Conservation (phyloP, 23 red algal genomes). For the Gracilariopsis chorda region DNA sequence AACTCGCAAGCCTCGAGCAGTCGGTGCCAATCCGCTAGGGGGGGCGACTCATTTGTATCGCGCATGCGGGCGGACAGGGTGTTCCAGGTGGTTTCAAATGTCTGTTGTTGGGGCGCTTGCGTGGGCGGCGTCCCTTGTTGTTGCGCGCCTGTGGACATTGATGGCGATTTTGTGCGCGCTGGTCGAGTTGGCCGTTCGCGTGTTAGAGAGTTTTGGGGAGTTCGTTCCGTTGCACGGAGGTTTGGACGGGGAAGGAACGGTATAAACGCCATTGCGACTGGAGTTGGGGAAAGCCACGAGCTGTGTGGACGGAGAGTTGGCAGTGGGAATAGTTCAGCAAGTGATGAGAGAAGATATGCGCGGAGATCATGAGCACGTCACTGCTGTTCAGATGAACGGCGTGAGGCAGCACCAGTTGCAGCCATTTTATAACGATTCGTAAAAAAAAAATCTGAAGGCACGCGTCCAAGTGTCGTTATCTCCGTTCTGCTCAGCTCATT, state of each 20-base stretch:
- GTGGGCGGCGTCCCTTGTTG: not conserved
- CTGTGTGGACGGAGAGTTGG: too few relatives aligned
- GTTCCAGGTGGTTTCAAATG: constrained; percentile 35
- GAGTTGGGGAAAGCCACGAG: too few relatives aligned
- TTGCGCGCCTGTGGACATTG: too few relatives aligned
- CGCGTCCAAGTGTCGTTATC: too few relatives aligned
- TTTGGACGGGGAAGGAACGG: not conserved
- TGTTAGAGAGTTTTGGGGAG: not conserved
- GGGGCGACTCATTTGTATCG: not conserved
- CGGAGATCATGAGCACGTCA: too few relatives aligned
- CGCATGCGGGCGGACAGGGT: constrained; percentile 25
- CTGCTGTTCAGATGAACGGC: too few relatives aligned
- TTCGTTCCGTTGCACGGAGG: not conserved
- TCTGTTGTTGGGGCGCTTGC: not conserved
- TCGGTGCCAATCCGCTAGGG: constrained; percentile 36
- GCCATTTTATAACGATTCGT: too few relatives aligned
- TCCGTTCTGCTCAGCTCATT: too few relatives aligned
- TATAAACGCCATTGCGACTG: not conserved
- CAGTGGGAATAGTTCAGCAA: too few relatives aligned
- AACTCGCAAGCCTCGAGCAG: constrained; percentile 16
- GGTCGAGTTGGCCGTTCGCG: not conserved
- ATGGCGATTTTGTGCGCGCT: not conserved
- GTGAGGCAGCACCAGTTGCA: too few relatives aligned
- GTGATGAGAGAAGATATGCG: too few relatives aligned
- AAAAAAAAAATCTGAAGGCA: too few relatives aligned